phyloP scores from a whole-genome alignment of 176 grass and related monocot genomes.

The Paspalum notatum region DNA sequence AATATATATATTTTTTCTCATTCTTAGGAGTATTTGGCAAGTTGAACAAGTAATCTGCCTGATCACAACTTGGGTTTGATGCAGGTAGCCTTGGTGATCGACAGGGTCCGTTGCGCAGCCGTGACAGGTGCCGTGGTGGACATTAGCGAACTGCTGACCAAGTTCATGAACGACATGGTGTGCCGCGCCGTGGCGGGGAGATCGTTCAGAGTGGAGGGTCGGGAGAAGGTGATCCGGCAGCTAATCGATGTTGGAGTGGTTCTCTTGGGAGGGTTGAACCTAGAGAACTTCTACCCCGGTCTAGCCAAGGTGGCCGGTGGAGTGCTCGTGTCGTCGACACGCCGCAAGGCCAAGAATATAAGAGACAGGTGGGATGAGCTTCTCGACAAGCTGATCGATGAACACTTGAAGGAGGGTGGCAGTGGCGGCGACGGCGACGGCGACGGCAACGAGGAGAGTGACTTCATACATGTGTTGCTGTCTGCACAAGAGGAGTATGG shows the following conservation, averaged over 20 bases:
- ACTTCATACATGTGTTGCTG: not conserved
- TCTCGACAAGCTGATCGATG: conserved; percentile 44
- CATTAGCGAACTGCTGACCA: conserved; percentile 39
- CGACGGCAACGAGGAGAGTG: not conserved
- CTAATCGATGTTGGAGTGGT: conserved; percentile 8
- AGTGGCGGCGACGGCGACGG: no score
- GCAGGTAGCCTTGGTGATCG: not conserved
- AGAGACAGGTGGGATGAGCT: conserved; percentile 31
- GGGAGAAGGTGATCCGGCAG: conserved; percentile 28
- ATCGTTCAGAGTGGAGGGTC: not conserved
- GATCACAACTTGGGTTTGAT: no score
- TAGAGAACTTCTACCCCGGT: conserved; percentile 45
- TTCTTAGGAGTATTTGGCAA: no score
- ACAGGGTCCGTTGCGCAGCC: not conserved
- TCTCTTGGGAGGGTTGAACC: conserved; percentile 35
- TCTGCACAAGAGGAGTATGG: not conserved
- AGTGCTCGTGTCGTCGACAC: conserved; percentile 10
- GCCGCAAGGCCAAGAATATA: not conserved
- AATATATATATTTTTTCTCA: no score
- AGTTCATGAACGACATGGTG: conserved; percentile 39
- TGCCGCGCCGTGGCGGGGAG: conserved; percentile 34
- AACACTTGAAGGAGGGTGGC: not conserved
- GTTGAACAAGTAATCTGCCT: no score
- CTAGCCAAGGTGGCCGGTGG: conserved; percentile 15
- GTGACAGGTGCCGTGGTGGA: conserved; percentile 14